Base-by-base conservation (phyloP, 176 grass and related monocot genomes). In the Hyparrhenia diplandra region DNA sequence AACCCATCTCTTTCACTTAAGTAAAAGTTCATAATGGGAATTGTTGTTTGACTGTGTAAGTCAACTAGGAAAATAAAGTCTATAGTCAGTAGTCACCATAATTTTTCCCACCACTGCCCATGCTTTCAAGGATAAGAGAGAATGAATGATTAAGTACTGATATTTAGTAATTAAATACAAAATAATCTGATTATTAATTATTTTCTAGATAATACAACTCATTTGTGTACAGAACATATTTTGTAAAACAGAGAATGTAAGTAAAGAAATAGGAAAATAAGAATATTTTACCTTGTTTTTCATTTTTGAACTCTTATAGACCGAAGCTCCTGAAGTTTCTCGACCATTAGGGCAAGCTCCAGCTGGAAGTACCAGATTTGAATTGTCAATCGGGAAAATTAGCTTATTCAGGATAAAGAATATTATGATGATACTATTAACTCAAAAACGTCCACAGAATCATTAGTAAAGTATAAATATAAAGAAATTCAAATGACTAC, bases 321-420 rank as follows among this genome's bases (percentile, higher is more conserved):
- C 21, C 90, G 92, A 83, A 99, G 96, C 82, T 99, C 96, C 89
- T 95, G 89, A 43, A 95, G 90, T 87, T 99, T 99, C 77, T 99
- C 92, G 5, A 95, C 92, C 86, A 99, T 88, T 62, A 95, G 64
- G 10, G 88, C 84, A 81, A 99, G 96, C 86, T 95, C 92, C 59
- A 99, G 96, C 92, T 95, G 92, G 31, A 93, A 90, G 60, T 24
- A 36, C 27, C 17, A 82, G 27, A 71, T 81, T 71, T 82, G 24
- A 13, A 54, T 62, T 23, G 11, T 12, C 24, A 28, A 24, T 61
- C 40, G 73, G 62, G 23, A 88, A 71, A 77, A 74, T 62, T 63
- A 88, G 86, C 73, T 67, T 52, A 52, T 13, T 36, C 9, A 5
- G 18, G 1, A 46, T 45, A 45, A 37, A 31, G 36, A 35, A 41